Base-by-base conservation (phyloP, 73 alveolate species). In the Paramecium primaurelia region DNA sequence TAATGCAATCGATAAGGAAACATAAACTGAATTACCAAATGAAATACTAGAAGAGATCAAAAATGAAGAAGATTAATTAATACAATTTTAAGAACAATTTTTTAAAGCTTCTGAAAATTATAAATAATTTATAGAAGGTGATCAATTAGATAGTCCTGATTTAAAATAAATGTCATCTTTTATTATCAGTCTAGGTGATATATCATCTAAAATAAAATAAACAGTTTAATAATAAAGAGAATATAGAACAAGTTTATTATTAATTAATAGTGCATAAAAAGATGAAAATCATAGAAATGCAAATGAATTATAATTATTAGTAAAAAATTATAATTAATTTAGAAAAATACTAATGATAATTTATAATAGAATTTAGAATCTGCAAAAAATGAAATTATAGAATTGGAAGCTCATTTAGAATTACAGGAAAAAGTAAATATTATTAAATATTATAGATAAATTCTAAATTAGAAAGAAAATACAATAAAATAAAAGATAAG, bases 201-300 rank as follows among this genome's bases (percentile, higher is more conserved):
- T 34, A 3, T 73, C 87, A 73, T 14, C 87, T 30, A 34, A 73
- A 38, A 32, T 73, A 37, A 73, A 73, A 73, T 37, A 34, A 38
- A 73, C 58, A 20, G 37, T 80, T 26, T 18, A 80, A 22, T 8
- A 26, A 16, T 80, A n/a, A 47, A 42, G 91, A 26, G 71, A 80
- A 26, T 22, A 16, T 45, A 80, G 91, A 49, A 42, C 91, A 10
- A 80, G 91, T 26, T 1, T 80, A 25, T 20, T 80, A 8, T 36
- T 80, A 1, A 25, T 32, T 10, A 80, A 47, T 45, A 80, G 49
- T 44, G 34, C 25, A 6, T 45, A 45, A 18, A 45, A 45, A 47
- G 91, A 80, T 80, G 91, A 80, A 64, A 64, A 64, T 64, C 10
- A 3, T 28, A 28, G 84, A 54, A 54, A 54, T 54, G 32, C 69